Evolutionary conservation across 1,284 basidiomycete genomes (phyloP).

Genomic region (Pisolithus thermaeus): DNA sequence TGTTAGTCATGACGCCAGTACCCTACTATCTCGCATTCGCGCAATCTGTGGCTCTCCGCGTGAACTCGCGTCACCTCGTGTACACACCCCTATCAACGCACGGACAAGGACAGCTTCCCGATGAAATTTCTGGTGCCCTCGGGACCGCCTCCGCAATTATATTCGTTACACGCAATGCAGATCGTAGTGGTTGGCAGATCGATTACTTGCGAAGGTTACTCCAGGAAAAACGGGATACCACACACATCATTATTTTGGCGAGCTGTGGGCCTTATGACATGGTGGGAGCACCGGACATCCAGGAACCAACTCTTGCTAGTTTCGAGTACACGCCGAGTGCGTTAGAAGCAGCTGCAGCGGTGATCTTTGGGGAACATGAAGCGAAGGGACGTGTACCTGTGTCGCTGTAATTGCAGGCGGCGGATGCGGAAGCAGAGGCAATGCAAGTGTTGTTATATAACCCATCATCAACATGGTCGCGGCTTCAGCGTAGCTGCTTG

Average conservation of each 20-base stretch:
- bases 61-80: conserved; percentile 38
- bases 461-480: no score
- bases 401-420: neutral
- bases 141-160: conserved; percentile 32
- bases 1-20: conserved; percentile 50
- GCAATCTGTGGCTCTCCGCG: conserved; percentile 30
- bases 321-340: conserved; percentile 55
- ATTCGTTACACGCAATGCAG: conserved; percentile 55
- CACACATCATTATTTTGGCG: conserved; percentile 43
- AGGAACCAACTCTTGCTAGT: conserved; percentile 35
- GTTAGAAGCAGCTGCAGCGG: conserved; percentile 37
- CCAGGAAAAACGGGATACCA: conserved; percentile 4
- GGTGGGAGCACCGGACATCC: conserved; percentile 20
- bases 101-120: conserved; percentile 1
- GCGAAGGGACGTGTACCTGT: conserved; percentile 38
- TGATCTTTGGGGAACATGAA: conserved; percentile 39
- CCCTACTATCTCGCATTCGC: conserved; percentile 39
- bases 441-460: no score
- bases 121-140: conserved; percentile 9
- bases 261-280: conserved; percentile 62
- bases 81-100: conserved; percentile 32
- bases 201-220: conserved; percentile 34
- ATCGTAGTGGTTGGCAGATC: conserved; percentile 50
- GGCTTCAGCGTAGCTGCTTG: no score
- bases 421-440: no score